Evolutionary conservation across 176 grass and related monocot species (phyloP).

Genomic region (Aegilops umbellulata): DNA sequence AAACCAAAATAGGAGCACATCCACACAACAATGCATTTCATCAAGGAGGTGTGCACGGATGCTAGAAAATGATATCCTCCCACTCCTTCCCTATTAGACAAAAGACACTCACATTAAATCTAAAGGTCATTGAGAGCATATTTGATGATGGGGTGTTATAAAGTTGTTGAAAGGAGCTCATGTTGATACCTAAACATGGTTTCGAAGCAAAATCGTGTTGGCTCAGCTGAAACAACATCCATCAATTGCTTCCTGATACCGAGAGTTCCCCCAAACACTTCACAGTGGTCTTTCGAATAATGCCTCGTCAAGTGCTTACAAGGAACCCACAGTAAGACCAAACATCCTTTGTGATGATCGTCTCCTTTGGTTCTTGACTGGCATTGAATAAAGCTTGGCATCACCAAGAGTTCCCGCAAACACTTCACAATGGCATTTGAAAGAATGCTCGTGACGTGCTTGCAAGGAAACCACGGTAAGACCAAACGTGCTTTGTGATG

Average conservation of each 20-base stretch:
- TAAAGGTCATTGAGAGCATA: background rate
- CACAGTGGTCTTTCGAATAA: background rate
- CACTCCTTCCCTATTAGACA: too few species aligned
- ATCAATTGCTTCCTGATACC: background rate
- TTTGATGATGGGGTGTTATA: background rate
- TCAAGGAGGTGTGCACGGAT: background rate
- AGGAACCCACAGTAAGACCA: background rate
- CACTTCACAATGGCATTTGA: background rate
- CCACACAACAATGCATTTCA: background rate
- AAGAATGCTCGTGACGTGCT: background rate
- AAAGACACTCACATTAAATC: background rate
- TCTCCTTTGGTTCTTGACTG: background rate
- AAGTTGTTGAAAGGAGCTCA: background rate
- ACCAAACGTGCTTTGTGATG: too few species aligned
- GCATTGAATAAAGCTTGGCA: background rate
- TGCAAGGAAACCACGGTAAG: background rate
- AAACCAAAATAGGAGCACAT: background rate
- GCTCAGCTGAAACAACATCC: background rate
- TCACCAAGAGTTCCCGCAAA: background rate
- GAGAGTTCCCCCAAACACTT: background rate
- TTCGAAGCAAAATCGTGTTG: background rate
- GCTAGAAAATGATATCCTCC: too few species aligned
- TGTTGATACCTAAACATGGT: background rate
- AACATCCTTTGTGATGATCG: background rate
- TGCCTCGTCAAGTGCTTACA: background rate